These are phyloP conservation scores for Apiotrichum mycotoxinovorans DNA, from an alignment of 1,284 basidiomycete species.

Conservation along the genomic window DNA sequence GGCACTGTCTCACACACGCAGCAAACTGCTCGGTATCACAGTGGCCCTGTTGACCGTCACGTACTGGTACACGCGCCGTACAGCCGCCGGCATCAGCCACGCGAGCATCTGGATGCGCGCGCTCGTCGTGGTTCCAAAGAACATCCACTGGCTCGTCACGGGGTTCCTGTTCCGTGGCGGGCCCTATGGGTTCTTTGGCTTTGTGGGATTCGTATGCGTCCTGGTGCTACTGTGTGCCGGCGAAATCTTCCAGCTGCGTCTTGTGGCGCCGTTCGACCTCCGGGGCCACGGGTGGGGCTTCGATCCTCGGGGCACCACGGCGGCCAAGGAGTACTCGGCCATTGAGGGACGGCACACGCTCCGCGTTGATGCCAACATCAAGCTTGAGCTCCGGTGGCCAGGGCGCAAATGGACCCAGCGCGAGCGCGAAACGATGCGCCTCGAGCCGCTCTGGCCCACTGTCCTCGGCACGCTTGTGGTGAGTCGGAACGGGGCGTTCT, in stretches of 20 bases:
- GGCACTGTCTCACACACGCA: neutral
- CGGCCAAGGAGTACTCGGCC: neutral
- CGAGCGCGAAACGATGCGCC: neutral
- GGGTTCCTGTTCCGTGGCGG: neutral
- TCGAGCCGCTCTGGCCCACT: neutral
- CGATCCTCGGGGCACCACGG: neutral
- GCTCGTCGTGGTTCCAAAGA: neutral
- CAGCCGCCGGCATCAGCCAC: conserved; percentile 2
- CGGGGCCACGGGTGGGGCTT: neutral
- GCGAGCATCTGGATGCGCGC: neutral
- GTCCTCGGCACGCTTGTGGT: neutral
- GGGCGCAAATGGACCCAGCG: neutral
- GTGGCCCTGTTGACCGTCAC: neutral
- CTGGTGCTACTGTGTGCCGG: neutral
- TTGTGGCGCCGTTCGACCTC: neutral
- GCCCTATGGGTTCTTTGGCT: neutral
- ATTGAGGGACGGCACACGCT: neutral
- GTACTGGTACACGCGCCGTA: conserved; percentile 2
- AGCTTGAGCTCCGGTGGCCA: neutral
- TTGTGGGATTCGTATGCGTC: neutral
- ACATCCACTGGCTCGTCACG: neutral
- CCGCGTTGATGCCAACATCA: neutral
- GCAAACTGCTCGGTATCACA: neutral
- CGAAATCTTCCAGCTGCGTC: neutral
- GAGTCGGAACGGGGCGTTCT: neutral